phyloP scores from a whole-genome alignment of 2,329 filamentous ascomycete genomes.

The Fusarium succisae region DNA sequence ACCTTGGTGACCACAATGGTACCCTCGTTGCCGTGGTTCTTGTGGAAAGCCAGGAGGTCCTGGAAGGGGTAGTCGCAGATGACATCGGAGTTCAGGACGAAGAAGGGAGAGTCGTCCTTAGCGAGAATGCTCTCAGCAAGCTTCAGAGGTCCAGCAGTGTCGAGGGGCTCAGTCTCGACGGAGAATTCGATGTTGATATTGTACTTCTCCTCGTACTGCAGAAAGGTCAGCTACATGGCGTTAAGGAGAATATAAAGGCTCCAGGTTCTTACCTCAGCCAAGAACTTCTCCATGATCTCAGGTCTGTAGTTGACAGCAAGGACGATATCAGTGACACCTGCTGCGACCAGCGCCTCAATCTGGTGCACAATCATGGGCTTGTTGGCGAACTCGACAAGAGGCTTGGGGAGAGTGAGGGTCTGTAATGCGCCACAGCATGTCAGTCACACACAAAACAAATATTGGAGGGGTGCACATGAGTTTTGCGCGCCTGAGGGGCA shows the following conservation, averaged over 20 bases:
- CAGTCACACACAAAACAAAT: slow-evolving; percentile 19
- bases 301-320: slow-evolving; percentile 98
- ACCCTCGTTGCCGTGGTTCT: slow-evolving; percentile 90
- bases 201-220: slow-evolving; percentile 87
- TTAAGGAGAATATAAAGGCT: neutral
- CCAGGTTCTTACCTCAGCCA: slow-evolving; percentile 75
- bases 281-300: slow-evolving; percentile 94
- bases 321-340: slow-evolving; percentile 96
- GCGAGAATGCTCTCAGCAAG: slow-evolving; percentile 90
- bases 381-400: slow-evolving; percentile 97
- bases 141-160: slow-evolving; percentile 94
- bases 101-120: slow-evolving; percentile 95
- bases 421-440: slow-evolving; percentile 51
- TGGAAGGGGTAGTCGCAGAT: slow-evolving; percentile 98
- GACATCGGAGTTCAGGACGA: slow-evolving; percentile 97
- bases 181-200: slow-evolving; percentile 97
- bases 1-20: slow-evolving; percentile 99
- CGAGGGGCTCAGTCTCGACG: slow-evolving; percentile 93
- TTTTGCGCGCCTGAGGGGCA: slow-evolving; percentile 18
- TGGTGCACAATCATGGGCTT: slow-evolving; percentile 99
- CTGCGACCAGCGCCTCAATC: slow-evolving; percentile 91
- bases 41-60: slow-evolving; percentile 91
- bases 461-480: slow-evolving; percentile 15
- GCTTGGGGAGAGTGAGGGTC: slow-evolving; percentile 97
- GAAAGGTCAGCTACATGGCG: slow-evolving; percentile 9